These are phyloP conservation scores for Tylopilus sp. DNA, from an alignment of 768 basidiomycete species.

Conservation along the genomic window DNA sequence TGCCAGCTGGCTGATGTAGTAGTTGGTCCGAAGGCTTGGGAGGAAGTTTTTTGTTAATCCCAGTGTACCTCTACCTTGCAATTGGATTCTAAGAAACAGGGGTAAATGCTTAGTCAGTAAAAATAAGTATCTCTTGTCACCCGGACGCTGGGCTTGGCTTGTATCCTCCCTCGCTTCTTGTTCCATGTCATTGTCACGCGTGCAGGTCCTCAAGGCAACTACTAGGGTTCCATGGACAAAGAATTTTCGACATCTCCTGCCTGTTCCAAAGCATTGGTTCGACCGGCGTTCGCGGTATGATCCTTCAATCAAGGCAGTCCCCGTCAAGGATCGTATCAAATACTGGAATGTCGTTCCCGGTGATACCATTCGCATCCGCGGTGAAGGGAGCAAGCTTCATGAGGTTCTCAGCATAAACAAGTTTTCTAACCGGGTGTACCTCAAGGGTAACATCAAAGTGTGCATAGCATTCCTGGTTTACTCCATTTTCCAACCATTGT, in stretches of 20 bases:
- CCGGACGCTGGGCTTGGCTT: neutral
- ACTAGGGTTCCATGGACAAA: conserved; percentile 57
- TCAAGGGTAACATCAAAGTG: conserved; percentile 41
- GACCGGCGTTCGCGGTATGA: conserved; percentile 44
- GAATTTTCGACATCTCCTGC: conserved; percentile 62
- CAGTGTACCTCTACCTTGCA: conserved; percentile 1
- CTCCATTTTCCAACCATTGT: conserved; percentile 3
- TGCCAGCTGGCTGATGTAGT: conserved; percentile 20
- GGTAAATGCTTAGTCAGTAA: conserved; percentile 20
- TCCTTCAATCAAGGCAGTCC: conserved; percentile 47
- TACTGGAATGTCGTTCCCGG: conserved; percentile 88
- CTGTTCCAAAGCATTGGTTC: conserved; percentile 54
- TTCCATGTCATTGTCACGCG: conserved; percentile 30
- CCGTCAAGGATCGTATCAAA: conserved; percentile 68
- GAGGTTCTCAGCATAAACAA: conserved; percentile 75
- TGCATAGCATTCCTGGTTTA: conserved; percentile 13
- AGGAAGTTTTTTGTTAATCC: neutral
- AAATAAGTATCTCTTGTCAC: neutral
- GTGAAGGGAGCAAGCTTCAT: conserved; percentile 58
- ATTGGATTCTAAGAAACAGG: neutral
- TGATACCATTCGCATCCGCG: conserved; percentile 69
- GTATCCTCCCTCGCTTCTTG: neutral
- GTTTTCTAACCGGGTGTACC: conserved; percentile 63
- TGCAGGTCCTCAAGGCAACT: conserved; percentile 43
- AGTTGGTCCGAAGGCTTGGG: neutral